Percentiles rank a stretch among this genome's conserved stretches.
phyloP scores from a whole-genome alignment of 192 early-diverging fungal species.

The Chytriomyces confervae region DNA sequence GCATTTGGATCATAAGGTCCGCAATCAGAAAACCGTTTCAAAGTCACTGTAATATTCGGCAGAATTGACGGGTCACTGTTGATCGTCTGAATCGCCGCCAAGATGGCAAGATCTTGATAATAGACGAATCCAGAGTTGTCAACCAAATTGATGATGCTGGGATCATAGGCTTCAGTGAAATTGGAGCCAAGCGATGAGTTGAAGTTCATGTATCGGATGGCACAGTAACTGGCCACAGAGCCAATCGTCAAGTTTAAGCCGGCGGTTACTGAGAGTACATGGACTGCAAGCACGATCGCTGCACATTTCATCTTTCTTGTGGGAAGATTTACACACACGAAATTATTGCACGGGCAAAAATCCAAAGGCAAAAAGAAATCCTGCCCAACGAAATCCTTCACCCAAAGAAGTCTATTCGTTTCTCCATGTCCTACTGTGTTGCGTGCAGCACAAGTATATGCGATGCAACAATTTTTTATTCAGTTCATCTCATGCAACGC shows the following conservation, averaged over 20 bases:
- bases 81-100: not conserved
- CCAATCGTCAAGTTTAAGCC: conserved; percentile 6
- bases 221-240: conserved; percentile 5
- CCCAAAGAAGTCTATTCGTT: not conserved
- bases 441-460: too few species aligned
- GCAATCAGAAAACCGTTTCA: conserved; percentile 11
- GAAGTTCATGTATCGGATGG: not conserved
- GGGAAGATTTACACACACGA: too few species aligned
- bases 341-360: not conserved
- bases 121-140: not conserved
- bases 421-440: too few species aligned
- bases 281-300: too few species aligned
- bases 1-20: not conserved
- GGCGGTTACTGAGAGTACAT: too few species aligned
- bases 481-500: not conserved
- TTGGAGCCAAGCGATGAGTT: conserved; percentile 13
- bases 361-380: not conserved
- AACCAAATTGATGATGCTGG: not conserved
- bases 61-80: conserved; percentile 8
- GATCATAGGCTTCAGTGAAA: conserved; percentile 2
- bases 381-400: not conserved
- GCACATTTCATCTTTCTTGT: too few species aligned
- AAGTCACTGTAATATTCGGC: conserved; percentile 1
- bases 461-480: too few species aligned
- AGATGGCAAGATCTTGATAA: not conserved